Percentiles rank a stretch among this genome's conserved stretches.
Evolutionary conservation across 495 filamentous ascomycete genomes (phyloP).

Genomic region (Daldinia childiae): DNA sequence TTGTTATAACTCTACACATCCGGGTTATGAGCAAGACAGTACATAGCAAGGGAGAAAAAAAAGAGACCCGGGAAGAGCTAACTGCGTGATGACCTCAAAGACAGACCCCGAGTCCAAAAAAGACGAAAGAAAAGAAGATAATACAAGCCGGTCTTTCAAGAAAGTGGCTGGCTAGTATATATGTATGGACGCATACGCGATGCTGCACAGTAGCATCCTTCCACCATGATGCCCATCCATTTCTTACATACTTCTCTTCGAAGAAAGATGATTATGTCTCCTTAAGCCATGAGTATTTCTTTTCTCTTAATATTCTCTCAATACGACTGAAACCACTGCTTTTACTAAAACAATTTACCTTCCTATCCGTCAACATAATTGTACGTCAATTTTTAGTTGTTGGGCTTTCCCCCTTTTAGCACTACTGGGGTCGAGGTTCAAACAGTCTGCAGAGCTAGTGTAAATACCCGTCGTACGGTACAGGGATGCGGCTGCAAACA

Average conservation of each 20-base stretch:
- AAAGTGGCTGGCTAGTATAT: constrained; percentile 25
- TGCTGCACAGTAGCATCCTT: constrained; percentile 15
- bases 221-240: background rate
- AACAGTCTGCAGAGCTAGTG: constrained; percentile 57
- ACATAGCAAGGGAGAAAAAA: constrained; percentile 32
- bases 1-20: constrained; percentile 35
- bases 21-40: constrained; percentile 29
- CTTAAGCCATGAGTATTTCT: background rate
- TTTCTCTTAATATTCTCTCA: background rate
- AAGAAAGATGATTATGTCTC: background rate
- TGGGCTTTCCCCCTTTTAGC: constrained; percentile 18
- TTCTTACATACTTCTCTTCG: background rate
- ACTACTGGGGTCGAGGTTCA: constrained; percentile 52
- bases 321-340: background rate
- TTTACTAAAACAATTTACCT: constrained; percentile 2
- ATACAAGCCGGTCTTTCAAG: constrained; percentile 37
- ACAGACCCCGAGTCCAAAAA: constrained; percentile 23
- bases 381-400: constrained; percentile 26
- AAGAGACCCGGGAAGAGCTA: constrained; percentile 10
- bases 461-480: constrained; percentile 46
- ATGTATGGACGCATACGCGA: constrained; percentile 19
- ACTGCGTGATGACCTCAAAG: constrained; percentile 40
- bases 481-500: constrained; percentile 45
- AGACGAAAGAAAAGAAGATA: constrained; percentile 40
- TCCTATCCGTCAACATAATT: constrained; percentile 2